phyloP scores from a whole-genome alignment of 345 rosid species.

The Murraya paniculata region DNA sequence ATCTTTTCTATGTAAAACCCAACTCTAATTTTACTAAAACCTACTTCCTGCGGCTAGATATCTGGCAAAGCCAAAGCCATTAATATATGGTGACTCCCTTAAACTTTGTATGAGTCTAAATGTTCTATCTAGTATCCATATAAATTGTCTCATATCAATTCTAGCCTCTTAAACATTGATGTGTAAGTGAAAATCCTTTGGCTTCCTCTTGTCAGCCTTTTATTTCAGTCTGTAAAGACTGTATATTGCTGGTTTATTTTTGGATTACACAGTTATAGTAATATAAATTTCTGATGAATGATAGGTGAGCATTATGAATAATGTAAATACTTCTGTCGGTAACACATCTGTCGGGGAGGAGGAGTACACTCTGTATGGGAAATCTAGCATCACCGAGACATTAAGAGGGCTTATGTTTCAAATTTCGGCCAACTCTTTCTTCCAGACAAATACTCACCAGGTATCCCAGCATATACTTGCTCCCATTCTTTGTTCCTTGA shows the following conservation, averaged over 20 bases:
- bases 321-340: slow-evolving; percentile 85
- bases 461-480: slow-evolving; percentile 28
- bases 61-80: background rate
- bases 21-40: background rate
- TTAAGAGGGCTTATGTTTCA: slow-evolving; percentile 83
- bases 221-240: background rate
- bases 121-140: background rate
- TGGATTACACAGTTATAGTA: background rate
- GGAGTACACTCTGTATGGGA: slow-evolving; percentile 78
- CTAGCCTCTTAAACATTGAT: background rate
- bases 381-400: slow-evolving; percentile 64
- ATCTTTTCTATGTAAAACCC: background rate
- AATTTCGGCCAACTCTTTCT: slow-evolving; percentile 95
- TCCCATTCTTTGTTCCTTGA: background rate
- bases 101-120: background rate
- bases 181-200: background rate
- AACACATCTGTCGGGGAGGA: slow-evolving; percentile 91
- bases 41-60: background rate
- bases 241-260: background rate
- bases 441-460: slow-evolving; percentile 91
- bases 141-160: background rate
- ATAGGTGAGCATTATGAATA: slow-evolving; percentile 85
- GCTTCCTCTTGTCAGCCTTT: background rate
- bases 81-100: background rate
- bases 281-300: slow-evolving; percentile 5